Percentiles rank a stretch among this genome's conserved stretches.
These are phyloP conservation scores for Populus tomentosa DNA, from an alignment of 441 rosid species.

Conservation along the genomic window DNA sequence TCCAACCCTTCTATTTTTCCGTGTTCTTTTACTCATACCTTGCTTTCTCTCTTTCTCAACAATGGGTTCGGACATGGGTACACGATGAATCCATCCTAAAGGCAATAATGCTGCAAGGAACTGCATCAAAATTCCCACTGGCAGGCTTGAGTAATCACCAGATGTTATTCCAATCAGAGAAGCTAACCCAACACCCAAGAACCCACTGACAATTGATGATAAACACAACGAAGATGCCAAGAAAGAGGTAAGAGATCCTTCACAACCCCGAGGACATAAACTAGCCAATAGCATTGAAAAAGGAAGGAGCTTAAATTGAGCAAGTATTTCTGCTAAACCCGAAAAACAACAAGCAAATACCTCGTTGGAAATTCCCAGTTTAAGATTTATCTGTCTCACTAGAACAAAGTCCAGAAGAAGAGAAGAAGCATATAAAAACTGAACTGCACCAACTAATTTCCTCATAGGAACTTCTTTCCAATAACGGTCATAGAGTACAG, in stretches of 20 bases:
- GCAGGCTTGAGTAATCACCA: conserved; percentile 50
- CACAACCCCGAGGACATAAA: conserved; percentile 74
- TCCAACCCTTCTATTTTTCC: conserved; percentile 56
- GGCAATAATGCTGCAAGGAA: conserved; percentile 64
- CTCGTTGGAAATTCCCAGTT: conserved; percentile 58
- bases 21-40: conserved; percentile 44
- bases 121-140: conserved; percentile 54
- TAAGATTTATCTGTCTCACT: conserved; percentile 55
- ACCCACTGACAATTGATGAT: conserved; percentile 61
- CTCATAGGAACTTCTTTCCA: conserved; percentile 62
- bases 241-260: conserved; percentile 79
- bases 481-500: conserved; percentile 51
- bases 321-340: conserved; percentile 63
- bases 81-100: conserved; percentile 43
- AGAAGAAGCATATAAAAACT: conserved; percentile 50
- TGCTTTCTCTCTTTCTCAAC: conserved; percentile 41
- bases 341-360: conserved; percentile 59
- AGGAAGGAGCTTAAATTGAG: conserved; percentile 80
- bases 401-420: conserved; percentile 66
- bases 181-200: conserved; percentile 66
- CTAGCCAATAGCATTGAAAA: conserved; percentile 53
- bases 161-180: conserved; percentile 57
- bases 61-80: conserved; percentile 40
- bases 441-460: conserved; percentile 47
- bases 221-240: conserved; percentile 63